Conservation (phyloP, 768 basidiomycete species). For the Mycena pura region DNA sequence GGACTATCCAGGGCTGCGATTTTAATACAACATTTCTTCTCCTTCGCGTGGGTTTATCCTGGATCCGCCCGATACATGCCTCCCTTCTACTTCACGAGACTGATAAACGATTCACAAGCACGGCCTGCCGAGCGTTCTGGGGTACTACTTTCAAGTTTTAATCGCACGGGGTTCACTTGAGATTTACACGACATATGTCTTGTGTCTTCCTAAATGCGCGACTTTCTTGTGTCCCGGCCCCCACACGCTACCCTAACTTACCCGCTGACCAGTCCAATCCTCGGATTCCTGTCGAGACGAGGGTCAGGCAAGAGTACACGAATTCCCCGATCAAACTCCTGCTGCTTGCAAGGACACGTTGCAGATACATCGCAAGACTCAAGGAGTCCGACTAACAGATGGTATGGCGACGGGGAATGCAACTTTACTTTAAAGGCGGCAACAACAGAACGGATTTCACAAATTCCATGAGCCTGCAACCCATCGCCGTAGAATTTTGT, state of each 20-base stretch:
- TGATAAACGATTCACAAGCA: constrained; percentile 1
- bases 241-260: too few relatives aligned
- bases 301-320: background rate
- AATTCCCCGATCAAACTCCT: constrained; percentile 18
- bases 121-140: background rate
- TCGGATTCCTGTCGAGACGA: background rate
- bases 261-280: background rate
- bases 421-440: constrained; percentile 8
- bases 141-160: background rate
- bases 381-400: background rate
- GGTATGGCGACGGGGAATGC: constrained; percentile 22
- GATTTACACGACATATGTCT: too few relatives aligned
- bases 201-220: background rate
- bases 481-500: constrained; percentile 43
- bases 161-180: background rate
- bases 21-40: background rate
- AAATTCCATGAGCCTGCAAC: constrained; percentile 40
- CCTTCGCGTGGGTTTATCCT: background rate
- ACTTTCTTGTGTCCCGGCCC: too few relatives aligned
- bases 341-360: background rate
- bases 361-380: constrained; percentile 1
- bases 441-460: background rate
- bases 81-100: constrained; percentile 7
- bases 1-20: background rate
- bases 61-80: constrained; percentile 18